These are phyloP conservation scores for Phaeotremella fagi DNA, from an alignment of 768 basidiomycete species.

Conservation along the genomic window DNA sequence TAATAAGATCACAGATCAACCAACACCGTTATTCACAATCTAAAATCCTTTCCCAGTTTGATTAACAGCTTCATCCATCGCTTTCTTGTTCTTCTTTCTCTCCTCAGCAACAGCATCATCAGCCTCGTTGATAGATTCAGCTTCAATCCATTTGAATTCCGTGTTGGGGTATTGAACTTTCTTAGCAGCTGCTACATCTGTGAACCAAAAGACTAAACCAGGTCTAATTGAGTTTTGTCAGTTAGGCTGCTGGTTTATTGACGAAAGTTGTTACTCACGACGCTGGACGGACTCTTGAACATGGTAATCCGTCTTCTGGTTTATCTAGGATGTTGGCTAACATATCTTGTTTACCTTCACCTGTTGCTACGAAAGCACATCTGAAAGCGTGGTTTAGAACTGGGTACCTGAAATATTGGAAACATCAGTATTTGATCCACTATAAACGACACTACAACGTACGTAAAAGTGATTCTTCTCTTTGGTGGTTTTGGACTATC, in stretches of 20 bases:
- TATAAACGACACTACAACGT: slow-evolving; percentile 5
- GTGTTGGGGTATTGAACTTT: slow-evolving; percentile 43
- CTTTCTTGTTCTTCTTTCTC: slow-evolving; percentile 36
- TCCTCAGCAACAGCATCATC: slow-evolving; percentile 34
- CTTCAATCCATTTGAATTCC: slow-evolving; percentile 41
- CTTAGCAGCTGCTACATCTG: slow-evolving; percentile 72
- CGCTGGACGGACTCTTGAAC: slow-evolving; percentile 71
- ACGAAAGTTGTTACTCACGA: slow-evolving; percentile 30
- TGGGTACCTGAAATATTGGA: slow-evolving; percentile 32
- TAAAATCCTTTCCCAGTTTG: slow-evolving; percentile 8
- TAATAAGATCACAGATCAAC: too few relatives aligned
- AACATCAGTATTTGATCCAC: not conserved
- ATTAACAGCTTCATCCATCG: slow-evolving; percentile 42
- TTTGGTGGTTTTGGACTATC: slow-evolving; percentile 93
- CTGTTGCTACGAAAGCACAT: slow-evolving; percentile 82
- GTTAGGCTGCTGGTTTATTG: not conserved
- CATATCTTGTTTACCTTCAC: slow-evolving; percentile 73
- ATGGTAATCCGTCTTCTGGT: slow-evolving; percentile 73
- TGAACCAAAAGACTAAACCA: slow-evolving; percentile 91
- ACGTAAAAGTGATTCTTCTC: slow-evolving; percentile 82
- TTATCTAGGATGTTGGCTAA: slow-evolving; percentile 70
- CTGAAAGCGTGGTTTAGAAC: slow-evolving; percentile 55
- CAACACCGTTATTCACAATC: too few relatives aligned
- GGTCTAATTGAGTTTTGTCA: slow-evolving; percentile 49
- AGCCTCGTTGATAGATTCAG: slow-evolving; percentile 9